phyloP scores from a whole-genome alignment of 2,329 filamentous ascomycete genomes.

The Aspergillus sp. region DNA sequence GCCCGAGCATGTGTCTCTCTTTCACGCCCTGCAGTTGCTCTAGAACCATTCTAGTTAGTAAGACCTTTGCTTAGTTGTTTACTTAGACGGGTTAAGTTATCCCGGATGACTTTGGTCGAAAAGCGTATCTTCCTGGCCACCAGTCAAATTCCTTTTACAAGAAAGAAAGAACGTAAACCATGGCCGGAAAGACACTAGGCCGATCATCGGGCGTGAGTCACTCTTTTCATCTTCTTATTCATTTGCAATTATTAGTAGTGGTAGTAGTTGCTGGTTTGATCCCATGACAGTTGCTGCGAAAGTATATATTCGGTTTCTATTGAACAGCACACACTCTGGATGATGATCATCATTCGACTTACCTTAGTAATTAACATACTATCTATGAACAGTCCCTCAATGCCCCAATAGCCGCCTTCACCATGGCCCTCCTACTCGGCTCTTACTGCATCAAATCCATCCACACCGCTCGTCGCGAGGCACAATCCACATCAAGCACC shows the following conservation, averaged over 20 bases:
- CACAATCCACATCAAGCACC: conserved; percentile 48
- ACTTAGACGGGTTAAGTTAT: background rate
- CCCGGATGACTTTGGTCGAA: background rate
- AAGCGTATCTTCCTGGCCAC: background rate
- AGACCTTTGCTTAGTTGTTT: background rate
- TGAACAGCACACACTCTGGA: too few species aligned
- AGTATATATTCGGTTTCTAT: background rate
- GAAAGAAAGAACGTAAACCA: background rate
- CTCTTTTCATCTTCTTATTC: background rate
- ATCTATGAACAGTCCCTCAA: conserved; percentile 50
- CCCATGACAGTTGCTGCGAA: background rate
- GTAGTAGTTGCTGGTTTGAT: background rate
- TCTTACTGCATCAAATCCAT: conserved; percentile 67
- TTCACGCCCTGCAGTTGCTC: too few species aligned
- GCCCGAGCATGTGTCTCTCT: background rate
- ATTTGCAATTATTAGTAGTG: background rate
- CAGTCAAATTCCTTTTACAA: background rate
- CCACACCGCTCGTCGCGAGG: conserved; percentile 66
- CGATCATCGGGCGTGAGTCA: conserved; percentile 26
- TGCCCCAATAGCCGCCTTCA: conserved; percentile 63
- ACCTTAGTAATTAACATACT: conserved; percentile 4
- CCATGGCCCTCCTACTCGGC: conserved; percentile 63
- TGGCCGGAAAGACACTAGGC: conserved; percentile 23
- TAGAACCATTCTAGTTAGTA: too few species aligned
- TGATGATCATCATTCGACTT: too few species aligned